A percentile compares a stretch with the other conserved stretches of the same genome.
Evolutionary conservation across 176 grass and related monocot genomes (phyloP).

Genomic region (Puya raimondii): DNA sequence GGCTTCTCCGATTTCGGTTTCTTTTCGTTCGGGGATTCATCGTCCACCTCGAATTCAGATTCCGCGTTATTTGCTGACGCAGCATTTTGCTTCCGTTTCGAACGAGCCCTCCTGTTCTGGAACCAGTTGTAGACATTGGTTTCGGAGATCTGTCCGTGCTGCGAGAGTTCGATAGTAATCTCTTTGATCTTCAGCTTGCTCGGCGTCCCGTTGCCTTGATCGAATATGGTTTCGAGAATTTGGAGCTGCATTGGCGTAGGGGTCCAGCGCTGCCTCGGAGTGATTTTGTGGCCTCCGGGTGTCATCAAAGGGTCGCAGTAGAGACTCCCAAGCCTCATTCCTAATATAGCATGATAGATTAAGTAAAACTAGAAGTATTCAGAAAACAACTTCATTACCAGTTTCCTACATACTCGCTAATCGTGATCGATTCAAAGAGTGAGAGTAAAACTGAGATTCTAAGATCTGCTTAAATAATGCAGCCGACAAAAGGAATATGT

Average conservation of each 20-base stretch:
- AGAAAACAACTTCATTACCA: too few relatives aligned
- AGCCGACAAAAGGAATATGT: too few relatives aligned
- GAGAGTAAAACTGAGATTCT: too few relatives aligned
- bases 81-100: conserved; percentile 83
- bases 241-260: conserved; percentile 92
- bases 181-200: conserved; percentile 98
- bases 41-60: conserved; percentile 63
- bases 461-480: too few relatives aligned
- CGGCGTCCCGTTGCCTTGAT: conserved; percentile 90
- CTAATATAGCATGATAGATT: conserved; percentile 26
- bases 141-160: conserved; percentile 93
- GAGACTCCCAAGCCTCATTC: conserved; percentile 71
- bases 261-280: conserved; percentile 88
- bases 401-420: too few relatives aligned
- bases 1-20: conserved; percentile 56
- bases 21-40: conserved; percentile 72
- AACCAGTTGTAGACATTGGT: conserved; percentile 99
- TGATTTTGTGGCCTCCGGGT: conserved; percentile 71
- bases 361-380: not conserved
- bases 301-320: conserved; percentile 73
- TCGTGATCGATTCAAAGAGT: too few relatives aligned
- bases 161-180: conserved; percentile 65
- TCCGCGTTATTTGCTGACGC: conserved; percentile 54
- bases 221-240: conserved; percentile 87
- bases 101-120: conserved; percentile 85